Evolutionary conservation across 257 asterid genomes (phyloP).

Genomic region (Buddleja alternifolia): DNA sequence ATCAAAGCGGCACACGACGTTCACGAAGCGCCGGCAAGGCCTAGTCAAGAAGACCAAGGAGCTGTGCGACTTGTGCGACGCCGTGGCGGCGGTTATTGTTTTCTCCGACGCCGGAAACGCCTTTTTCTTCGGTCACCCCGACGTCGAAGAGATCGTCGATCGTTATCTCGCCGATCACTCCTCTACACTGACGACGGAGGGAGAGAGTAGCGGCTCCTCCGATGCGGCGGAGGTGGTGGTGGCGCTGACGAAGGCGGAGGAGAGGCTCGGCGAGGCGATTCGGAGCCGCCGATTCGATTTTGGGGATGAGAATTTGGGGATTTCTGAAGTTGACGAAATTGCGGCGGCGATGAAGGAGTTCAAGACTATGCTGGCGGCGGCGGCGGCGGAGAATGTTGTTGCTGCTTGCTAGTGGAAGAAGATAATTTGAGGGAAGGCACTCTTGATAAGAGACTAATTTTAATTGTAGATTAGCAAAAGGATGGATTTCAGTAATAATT

Average conservation of each 20-base stretch:
- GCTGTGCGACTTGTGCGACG: slow-evolving; percentile 24
- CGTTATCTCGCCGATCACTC: slow-evolving; percentile 30
- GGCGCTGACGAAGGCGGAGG: slow-evolving; percentile 12
- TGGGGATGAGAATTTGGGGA: slow-evolving; percentile 4
- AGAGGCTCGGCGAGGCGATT: neutral
- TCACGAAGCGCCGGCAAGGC: slow-evolving; percentile 58
- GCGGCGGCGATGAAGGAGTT: slow-evolving; percentile 18
- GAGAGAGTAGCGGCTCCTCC: neutral
- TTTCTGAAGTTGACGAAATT: slow-evolving; percentile 33
- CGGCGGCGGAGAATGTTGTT: neutral
- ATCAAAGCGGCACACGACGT: slow-evolving; percentile 48
- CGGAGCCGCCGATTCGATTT: slow-evolving; percentile 12
- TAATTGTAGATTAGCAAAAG: too few relatives aligned
- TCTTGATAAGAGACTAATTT: too few relatives aligned
- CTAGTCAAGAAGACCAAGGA: slow-evolving; percentile 44
- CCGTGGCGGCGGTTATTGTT: slow-evolving; percentile 37
- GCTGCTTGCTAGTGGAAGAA: too few relatives aligned
- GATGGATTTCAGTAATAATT: too few relatives aligned
- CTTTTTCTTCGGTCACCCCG: slow-evolving; percentile 42
- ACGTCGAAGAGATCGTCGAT: slow-evolving; percentile 28
- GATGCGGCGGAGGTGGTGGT: neutral
- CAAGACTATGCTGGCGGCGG: slow-evolving; percentile 27
- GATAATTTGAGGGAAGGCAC: too few relatives aligned
- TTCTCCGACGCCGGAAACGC: slow-evolving; percentile 48
- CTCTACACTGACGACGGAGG: neutral